Evolutionary conservation across 306 rosid genomes (phyloP).

Genomic region (Pterocarpus macrocarpus): DNA sequence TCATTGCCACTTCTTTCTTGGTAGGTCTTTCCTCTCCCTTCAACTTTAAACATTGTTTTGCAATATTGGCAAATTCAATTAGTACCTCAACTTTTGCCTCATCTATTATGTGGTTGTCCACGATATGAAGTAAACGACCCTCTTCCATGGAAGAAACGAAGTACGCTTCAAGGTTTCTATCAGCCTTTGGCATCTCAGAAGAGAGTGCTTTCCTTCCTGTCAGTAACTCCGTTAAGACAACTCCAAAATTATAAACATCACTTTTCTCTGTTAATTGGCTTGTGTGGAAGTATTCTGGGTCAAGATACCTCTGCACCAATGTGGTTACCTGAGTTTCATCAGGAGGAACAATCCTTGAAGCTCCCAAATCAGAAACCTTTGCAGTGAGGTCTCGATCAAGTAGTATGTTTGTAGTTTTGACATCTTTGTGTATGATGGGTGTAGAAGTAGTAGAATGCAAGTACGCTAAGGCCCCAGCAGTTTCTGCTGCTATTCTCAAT

Average conservation of each 20-base stretch:
- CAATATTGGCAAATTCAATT: conserved; percentile 47
- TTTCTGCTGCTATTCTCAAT: conserved; percentile 50
- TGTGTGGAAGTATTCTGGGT: conserved; percentile 50
- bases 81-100: conserved; percentile 43
- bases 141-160: conserved; percentile 51
- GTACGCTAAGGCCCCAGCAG: conserved; percentile 52
- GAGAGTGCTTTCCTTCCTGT: conserved; percentile 51
- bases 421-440: conserved; percentile 56
- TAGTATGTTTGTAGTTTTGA: conserved; percentile 50
- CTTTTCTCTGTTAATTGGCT: conserved; percentile 58
- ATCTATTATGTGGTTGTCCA: conserved; percentile 37
- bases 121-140: conserved; percentile 37
- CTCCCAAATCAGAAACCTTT: conserved; percentile 56
- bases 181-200: conserved; percentile 2
- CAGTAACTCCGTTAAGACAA: conserved; percentile 50
- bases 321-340: conserved; percentile 50
- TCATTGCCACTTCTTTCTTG: conserved; percentile 60
- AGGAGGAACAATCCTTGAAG: conserved; percentile 51
- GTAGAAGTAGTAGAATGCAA: conserved; percentile 48
- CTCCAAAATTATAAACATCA: conserved; percentile 63
- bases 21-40: conserved; percentile 57
- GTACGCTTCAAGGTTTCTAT: conserved; percentile 41
- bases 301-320: conserved; percentile 56
- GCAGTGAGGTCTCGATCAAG: conserved; percentile 34
- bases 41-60: conserved; percentile 36